Evolutionary conservation across 2,329 filamentous ascomycete genomes (phyloP).

Genomic region (Aspergillus calidoustus): DNA sequence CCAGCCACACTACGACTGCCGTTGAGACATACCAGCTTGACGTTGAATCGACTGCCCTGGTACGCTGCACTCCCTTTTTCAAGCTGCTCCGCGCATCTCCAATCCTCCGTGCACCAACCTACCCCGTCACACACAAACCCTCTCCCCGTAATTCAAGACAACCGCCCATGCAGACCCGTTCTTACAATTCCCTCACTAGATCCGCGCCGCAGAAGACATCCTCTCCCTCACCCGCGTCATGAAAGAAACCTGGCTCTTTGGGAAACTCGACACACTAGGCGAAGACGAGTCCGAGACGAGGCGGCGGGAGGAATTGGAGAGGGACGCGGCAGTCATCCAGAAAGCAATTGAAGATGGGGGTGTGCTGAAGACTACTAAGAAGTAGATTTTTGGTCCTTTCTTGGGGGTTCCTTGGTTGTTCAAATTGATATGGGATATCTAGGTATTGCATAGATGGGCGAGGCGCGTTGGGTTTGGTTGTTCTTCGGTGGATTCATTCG

Average conservation of each 20-base stretch:
- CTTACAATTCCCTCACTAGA: constrained; percentile 40
- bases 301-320: constrained; percentile 51
- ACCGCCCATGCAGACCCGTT: neutral
- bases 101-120: no score
- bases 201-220: constrained; percentile 66
- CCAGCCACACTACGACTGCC: constrained; percentile 60
- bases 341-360: constrained; percentile 45
- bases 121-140: no score
- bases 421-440: neutral
- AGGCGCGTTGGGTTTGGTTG: neutral
- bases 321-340: constrained; percentile 53
- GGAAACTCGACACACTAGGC: constrained; percentile 63
- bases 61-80: constrained; percentile 35
- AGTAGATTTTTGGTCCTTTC: neutral
- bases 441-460: neutral
- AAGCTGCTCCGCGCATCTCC: neutral
- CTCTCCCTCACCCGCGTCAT: constrained; percentile 64
- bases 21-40: constrained; percentile 63
- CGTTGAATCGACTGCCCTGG: constrained; percentile 63
- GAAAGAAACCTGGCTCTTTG: constrained; percentile 71
- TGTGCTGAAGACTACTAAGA: constrained; percentile 29
- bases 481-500: neutral
- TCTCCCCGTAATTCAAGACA: neutral
- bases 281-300: constrained; percentile 46
- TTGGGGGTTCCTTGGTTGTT: neutral